Conservation (phyloP, 768 basidiomycete genomes). For the Suillus fuscotomentosus region DNA sequence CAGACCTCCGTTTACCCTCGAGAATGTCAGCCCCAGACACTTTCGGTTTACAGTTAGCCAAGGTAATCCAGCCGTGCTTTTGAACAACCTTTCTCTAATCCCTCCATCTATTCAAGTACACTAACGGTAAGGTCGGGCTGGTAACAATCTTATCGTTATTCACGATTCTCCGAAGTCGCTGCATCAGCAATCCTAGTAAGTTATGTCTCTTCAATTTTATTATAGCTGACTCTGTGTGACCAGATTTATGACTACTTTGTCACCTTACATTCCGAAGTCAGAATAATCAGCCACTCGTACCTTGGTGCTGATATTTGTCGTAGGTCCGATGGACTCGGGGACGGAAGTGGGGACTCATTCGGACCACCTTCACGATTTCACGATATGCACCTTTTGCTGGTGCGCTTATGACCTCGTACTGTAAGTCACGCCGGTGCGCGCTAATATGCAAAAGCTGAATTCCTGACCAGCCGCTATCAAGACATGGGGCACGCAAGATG, state of each 20-base stretch:
- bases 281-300: not conserved
- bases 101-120: not conserved
- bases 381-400: constrained; percentile 7
- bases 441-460: not conserved
- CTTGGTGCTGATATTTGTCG: not conserved
- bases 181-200: not conserved
- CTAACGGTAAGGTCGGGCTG: not conserved
- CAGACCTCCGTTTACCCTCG: not conserved
- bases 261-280: not conserved
- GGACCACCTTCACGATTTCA: constrained; percentile 1
- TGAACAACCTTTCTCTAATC: not conserved
- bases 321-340: constrained; percentile 18
- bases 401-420: constrained; percentile 8
- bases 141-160: not conserved
- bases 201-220: too few species aligned
- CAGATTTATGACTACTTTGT: not conserved
- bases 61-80: not conserved
- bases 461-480: not conserved
- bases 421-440: not conserved
- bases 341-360: constrained; percentile 7
- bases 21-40: not conserved
- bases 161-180: not conserved
- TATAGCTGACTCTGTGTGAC: too few species aligned
- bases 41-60: not conserved
- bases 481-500: not conserved